phyloP scores from a whole-genome alignment of 805 yeast species.

The Starmerella floricola region DNA sequence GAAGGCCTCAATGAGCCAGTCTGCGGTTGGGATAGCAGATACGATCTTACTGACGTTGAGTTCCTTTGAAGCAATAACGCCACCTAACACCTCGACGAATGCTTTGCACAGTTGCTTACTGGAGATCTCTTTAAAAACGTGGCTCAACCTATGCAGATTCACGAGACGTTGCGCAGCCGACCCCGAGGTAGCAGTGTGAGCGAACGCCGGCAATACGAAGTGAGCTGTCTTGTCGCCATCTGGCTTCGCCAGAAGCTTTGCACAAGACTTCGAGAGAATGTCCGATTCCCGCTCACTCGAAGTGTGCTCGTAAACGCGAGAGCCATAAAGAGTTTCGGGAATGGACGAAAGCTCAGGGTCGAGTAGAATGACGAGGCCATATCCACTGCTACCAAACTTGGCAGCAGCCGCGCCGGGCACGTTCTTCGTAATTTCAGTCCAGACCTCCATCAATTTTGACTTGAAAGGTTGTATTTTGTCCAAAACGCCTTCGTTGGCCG shows the following conservation, averaged over 20 bases:
- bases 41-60: constrained; percentile 7
- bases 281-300: constrained; percentile 10
- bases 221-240: background rate
- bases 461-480: no score
- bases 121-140: background rate
- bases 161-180: background rate
- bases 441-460: constrained; percentile 12
- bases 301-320: constrained; percentile 19
- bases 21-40: constrained; percentile 1
- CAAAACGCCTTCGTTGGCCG: constrained; percentile 31
- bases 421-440: constrained; percentile 14
- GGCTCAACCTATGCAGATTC: constrained; percentile 1
- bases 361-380: constrained; percentile 33
- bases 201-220: constrained; percentile 3
- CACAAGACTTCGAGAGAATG: constrained; percentile 13
- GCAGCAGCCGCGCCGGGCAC: constrained; percentile 15
- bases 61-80: background rate
- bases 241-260: background rate
- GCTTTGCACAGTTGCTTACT: background rate
- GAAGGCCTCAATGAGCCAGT: constrained; percentile 31
- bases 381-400: constrained; percentile 40
- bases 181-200: background rate
- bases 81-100: background rate
- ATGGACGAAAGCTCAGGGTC: constrained; percentile 2
- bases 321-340: constrained; percentile 13